Evolutionary conservation across 169 alveolate genomes (phyloP), one percentile per base, ranked within the genome.

Genomic region (Theileria sp.): DNA sequence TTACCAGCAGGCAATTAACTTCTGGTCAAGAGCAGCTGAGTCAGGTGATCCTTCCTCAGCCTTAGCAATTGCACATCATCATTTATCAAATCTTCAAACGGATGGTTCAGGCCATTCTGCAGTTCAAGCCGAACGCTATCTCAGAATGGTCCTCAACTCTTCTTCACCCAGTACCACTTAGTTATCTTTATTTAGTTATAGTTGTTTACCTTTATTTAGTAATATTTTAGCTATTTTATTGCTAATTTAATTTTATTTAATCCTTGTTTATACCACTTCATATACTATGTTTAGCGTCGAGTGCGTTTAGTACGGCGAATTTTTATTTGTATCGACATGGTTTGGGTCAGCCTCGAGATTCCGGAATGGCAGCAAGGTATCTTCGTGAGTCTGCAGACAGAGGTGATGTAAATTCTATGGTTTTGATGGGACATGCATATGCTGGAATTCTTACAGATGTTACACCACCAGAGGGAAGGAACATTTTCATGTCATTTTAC

Each of bases 21-120:
- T 84, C 51, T 93, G 96, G 96, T 86, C 89, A 21, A 86, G 75
- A 75, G 94, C 96, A 6, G 96, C 96, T n/a, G 92, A 93, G 54
- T 78, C 87, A n/a, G 96, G 96, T 7, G 96, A 93, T 78, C 89
- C 87, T 9, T 76, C 92, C n/a, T 93, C 96, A 25, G 96, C 96
- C 10, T 79, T 93, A 58, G 92, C 96, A 8, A 86, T 93, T 51
- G 96, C 96, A 12, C 80, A 66, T 21, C 89, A 83, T 38, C 74
- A 74, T 34, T 65, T 83, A n/a, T 38, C 81, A 65, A 82, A 77
- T 44, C 68, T 81, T 67, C 26, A 38, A 23, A 13, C 49, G 0
- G 66, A 60, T 13, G 73, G 50, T 15, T 26, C 38, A n/a, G 79
- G 74, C n/a, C 80, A 80, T n/a, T 34, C 77, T 1, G 65, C 36